Base-by-base conservation (phyloP, 257 asterid genomes). In the Asclepias syriaca region DNA sequence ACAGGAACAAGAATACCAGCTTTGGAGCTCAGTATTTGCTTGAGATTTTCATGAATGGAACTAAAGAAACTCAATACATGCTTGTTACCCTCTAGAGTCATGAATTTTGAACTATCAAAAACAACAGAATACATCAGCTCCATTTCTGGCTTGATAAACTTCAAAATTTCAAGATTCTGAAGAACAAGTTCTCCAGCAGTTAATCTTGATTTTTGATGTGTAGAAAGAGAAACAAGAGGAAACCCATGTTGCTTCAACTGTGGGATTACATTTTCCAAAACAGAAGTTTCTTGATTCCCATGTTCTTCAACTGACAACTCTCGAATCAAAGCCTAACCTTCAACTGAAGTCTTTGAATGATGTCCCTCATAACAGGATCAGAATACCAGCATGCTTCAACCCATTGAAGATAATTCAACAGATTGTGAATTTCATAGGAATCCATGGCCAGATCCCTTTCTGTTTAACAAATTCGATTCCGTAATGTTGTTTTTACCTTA, bases 61-160 rank as follows among this genome's bases (percentile, higher is more conserved):
- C n/a, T n/a, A n/a, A n/a, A n/a, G n/a, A n/a, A n/a, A n/a, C n/a
- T n/a, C n/a, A n/a, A n/a, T n/a, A n/a, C n/a, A n/a, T n/a, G n/a
- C n/a, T n/a, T n/a, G n/a, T n/a, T n/a, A n/a, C n/a, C n/a, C n/a
- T n/a, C n/a, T n/a, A n/a, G n/a, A n/a, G n/a, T n/a, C n/a, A n/a
- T n/a, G 13, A 63, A 56, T n/a, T 8, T 21, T 56, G 61, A 56
- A 56, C 14, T 1, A 10, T n/a, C 24, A 8, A 59, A 27, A 59
- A 59, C 65, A 0, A 59, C n/a, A 2, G 69, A 56, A 56, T 56
- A 21, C 32, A 56, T 56, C 19, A 21, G 6, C 11, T 56, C 61
- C 61, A 56, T 56, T 21, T 56, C 61, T 56, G 61, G 32, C 61
- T 6, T 56, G 32, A 21, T 56, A 63, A 32, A 63, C 68, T n/a